Evolutionary conservation across 805 yeast genomes (phyloP), one percentile per base, ranked within the genome.

Genomic region (Starmerella asiatica): DNA sequence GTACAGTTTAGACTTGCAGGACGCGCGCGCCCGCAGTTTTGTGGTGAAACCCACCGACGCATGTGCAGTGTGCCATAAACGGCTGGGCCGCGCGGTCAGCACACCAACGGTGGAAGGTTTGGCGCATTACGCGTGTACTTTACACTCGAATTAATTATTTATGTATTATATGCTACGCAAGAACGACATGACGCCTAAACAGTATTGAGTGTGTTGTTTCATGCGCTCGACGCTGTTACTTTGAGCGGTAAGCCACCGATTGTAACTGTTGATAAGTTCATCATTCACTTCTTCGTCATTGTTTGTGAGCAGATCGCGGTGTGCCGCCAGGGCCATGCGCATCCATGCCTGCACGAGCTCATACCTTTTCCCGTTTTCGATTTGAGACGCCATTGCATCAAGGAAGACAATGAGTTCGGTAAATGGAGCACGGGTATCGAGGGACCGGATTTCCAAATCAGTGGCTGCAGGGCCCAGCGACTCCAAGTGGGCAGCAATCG

Each of bases 381-480:
- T 56, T 1, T 88, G 93, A 34, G 57, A 59, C 3, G 70, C 64
- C 48, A 91, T 55, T 0, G 93, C 86, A n/a, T 65, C 59, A 12
- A 85, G 64, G 48, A 88, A 84, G 45, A 64, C 58, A 0, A 69
- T 55, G 50, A 85, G 57, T 61, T 88, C 96, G 9, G 60, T 55
- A 39, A 72, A 71, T 14, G 93, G 93, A 17, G 77, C 74, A 36
- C 68, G 62, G 0, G 57, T 46, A 49, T 75, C 70, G 46, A 91
- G 58, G 2, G 95, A 79, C 52, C 93, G 75, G 42, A 91, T 75
- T 58, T 91, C 99, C 42, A 91, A 59, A 56, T 91, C 97, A 20
- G 84, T 68, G 2, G 71, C 60, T 1, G 94, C 68, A 4, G 96
- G 94, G 0, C 94, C 68, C 28, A 82, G 68, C 2, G 56, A 54